Percentiles rank a stretch among this genome's conserved stretches.
These are phyloP conservation scores for Plectranthus barbatus DNA, from an alignment of 257 asterid genomes.

Conservation along the genomic window DNA sequence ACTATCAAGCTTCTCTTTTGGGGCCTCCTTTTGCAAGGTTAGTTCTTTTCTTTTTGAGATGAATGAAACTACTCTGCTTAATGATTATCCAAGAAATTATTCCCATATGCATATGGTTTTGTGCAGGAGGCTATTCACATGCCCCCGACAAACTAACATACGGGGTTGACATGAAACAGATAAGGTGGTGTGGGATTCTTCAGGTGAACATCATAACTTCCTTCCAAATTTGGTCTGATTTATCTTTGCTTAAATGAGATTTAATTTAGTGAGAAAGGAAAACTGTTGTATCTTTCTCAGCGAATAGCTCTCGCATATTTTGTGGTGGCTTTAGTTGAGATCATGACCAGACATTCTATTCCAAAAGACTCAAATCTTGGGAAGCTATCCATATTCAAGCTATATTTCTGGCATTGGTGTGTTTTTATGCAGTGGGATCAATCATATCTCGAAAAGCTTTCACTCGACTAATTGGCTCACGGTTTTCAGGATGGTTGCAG, in stretches of 20 bases:
- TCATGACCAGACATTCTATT: constrained; percentile 28
- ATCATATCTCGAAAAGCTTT: background rate
- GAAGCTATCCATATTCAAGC: constrained; percentile 44
- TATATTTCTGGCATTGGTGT: constrained; percentile 62
- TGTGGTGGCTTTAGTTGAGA: constrained; percentile 52
- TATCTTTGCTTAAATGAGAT: background rate
- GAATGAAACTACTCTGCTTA: no score
- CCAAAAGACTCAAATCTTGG: constrained; percentile 20
- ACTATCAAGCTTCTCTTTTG: constrained; percentile 65
- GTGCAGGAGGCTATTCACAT: constrained; percentile 71
- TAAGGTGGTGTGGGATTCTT: constrained; percentile 78
- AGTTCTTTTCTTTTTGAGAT: background rate
- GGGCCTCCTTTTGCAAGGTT: constrained; percentile 84
- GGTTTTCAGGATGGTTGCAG: constrained; percentile 44
- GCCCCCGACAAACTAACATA: constrained; percentile 65
- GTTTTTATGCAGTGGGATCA: no score
- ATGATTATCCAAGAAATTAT: no score
- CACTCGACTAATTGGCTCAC: background rate
- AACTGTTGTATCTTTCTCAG: constrained; percentile 23
- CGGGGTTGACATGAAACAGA: constrained; percentile 64
- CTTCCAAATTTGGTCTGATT: background rate
- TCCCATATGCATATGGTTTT: background rate
- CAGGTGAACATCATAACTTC: constrained; percentile 41
- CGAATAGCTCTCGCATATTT: constrained; percentile 73
- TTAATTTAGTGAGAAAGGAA: background rate